phyloP scores from a whole-genome alignment of 495 filamentous ascomycete species.

The Penicillium paxilli region DNA sequence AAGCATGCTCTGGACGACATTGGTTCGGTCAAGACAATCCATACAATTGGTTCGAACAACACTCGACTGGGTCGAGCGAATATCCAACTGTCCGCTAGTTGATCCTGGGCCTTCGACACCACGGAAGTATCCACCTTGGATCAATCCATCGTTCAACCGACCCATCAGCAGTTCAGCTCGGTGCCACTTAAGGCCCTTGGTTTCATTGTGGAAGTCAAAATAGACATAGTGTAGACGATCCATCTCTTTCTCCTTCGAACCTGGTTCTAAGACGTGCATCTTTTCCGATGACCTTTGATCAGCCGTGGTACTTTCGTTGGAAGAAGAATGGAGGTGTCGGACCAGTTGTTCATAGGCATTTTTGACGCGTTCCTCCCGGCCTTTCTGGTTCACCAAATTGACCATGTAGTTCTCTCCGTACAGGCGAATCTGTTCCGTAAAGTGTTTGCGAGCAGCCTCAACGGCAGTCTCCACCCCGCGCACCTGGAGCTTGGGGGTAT shows the following conservation, averaged over 20 bases:
- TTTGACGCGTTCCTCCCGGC: conserved; percentile 84
- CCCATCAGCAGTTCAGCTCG: conserved; percentile 84
- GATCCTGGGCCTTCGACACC: conserved; percentile 80
- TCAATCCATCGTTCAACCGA: conserved; percentile 68
- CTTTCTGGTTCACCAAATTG: conserved; percentile 94
- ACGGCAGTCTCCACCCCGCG: conserved; percentile 80
- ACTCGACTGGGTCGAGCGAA: conserved; percentile 74
- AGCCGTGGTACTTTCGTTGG: conserved; percentile 60
- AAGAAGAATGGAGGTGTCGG: conserved; percentile 66
- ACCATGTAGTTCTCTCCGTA: conserved; percentile 97
- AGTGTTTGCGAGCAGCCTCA: conserved; percentile 78
- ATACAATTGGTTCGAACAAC: conserved; percentile 98
- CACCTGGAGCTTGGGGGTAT: conserved; percentile 85
- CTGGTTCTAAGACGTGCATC: conserved; percentile 72
- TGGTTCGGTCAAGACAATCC: conserved; percentile 98
- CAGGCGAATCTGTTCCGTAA: conserved; percentile 83
- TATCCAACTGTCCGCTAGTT: conserved; percentile 67
- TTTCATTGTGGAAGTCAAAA: conserved; percentile 98
- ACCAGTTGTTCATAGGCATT: conserved; percentile 89
- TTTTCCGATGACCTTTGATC: conserved; percentile 68
- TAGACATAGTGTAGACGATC: conserved; percentile 93
- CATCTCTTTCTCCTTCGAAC: conserved; percentile 57
- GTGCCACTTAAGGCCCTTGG: conserved; percentile 90
- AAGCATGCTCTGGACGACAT: conserved; percentile 95
- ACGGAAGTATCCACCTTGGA: conserved; percentile 86